These are phyloP conservation scores for Backusella tuberculispora DNA, from an alignment of 192 early-diverging fungal genomes.

Conservation along the genomic window DNA sequence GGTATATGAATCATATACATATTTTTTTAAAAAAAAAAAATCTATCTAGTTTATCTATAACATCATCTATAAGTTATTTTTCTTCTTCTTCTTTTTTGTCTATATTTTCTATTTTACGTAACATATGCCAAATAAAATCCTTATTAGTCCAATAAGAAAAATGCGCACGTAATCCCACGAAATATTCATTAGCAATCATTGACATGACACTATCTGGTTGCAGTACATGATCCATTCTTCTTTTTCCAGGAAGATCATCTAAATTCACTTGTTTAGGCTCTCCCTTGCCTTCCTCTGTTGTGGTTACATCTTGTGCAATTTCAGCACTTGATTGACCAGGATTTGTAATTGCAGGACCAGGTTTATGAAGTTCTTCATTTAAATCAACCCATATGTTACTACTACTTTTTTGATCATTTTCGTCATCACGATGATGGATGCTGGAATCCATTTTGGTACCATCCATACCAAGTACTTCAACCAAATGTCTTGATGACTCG, in stretches of 20 bases:
- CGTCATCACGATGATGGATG: not conserved
- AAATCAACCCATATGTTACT: constrained; percentile 32
- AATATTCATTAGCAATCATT: constrained; percentile 58
- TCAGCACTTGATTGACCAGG: constrained; percentile 24
- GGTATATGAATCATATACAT: not conserved
- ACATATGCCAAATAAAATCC: constrained; percentile 49
- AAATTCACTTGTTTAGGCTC: not conserved
- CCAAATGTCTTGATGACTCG: constrained; percentile 26
- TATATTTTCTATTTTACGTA: constrained; percentile 36
- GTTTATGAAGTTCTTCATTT: constrained; percentile 39
- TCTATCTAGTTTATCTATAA: not conserved
- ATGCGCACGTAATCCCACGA: constrained; percentile 56
- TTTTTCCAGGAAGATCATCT: constrained; percentile 24
- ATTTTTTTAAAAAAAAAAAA: not conserved
- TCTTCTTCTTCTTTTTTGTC: not conserved
- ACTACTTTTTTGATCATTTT: not conserved
- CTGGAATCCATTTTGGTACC: constrained; percentile 19
- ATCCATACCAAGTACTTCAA: constrained; percentile 43
- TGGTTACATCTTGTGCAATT: constrained; percentile 27
- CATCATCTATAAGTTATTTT: not conserved
- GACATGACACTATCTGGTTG: constrained; percentile 55
- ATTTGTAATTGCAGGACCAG: constrained; percentile 30
- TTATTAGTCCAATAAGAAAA: constrained; percentile 62
- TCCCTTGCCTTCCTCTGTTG: constrained; percentile 18
- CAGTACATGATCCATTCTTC: constrained; percentile 52